These are phyloP conservation scores for Talaromyces sp. DNA, from an alignment of 2,329 filamentous ascomycete genomes.

Conservation along the genomic window DNA sequence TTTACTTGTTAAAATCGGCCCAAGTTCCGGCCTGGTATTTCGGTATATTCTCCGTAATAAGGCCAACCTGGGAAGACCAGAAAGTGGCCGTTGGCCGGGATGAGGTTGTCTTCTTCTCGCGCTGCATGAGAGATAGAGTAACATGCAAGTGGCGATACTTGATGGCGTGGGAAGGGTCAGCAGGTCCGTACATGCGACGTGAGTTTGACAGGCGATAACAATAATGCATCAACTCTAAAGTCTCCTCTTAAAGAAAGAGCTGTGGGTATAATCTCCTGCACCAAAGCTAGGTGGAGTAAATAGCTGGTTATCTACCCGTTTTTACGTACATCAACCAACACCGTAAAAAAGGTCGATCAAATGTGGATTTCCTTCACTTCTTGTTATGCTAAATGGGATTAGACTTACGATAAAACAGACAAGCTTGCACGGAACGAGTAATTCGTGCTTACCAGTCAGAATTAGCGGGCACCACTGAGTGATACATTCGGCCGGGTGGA, in stretches of 20 bases:
- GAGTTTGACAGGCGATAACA: not conserved
- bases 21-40: not conserved
- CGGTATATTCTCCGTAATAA: not conserved
- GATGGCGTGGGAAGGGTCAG: not conserved
- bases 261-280: not conserved
- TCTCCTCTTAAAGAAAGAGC: not conserved
- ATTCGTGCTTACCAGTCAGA: not conserved
- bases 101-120: not conserved
- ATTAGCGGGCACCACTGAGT: not conserved
- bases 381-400: not conserved
- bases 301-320: not conserved
- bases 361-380: not conserved
- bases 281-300: too few species aligned
- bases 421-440: not conserved
- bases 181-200: not conserved
- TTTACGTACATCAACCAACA: not conserved
- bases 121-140: not conserved
- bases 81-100: not conserved
- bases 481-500: not conserved
- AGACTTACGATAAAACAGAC: not conserved
- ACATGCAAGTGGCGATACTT: not conserved
- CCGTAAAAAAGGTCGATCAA: not conserved
- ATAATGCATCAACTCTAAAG: not conserved
- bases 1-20: not conserved
- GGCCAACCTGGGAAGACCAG: not conserved